A percentile compares a stretch with the other conserved stretches of the same genome.
Conservation (phyloP, 768 basidiomycete genomes). For the Trichaptum fuscoviolaceum region DNA sequence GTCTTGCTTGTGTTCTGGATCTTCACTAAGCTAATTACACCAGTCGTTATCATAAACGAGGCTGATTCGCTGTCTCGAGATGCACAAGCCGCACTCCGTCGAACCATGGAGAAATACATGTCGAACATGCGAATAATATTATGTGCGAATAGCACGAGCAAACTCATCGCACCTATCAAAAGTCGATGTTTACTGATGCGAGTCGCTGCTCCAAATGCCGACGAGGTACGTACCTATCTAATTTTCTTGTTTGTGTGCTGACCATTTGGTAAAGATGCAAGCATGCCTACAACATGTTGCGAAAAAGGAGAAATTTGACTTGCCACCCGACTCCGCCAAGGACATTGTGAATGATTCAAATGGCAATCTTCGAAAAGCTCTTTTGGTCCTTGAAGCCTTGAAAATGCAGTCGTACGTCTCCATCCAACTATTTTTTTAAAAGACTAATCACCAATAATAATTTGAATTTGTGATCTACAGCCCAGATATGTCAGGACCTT, state of each 20-base stretch:
- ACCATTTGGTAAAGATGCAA: constrained; percentile 85
- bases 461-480: constrained; percentile 29
- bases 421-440: constrained; percentile 4
- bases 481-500: constrained; percentile 74
- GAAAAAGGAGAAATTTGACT: constrained; percentile 67
- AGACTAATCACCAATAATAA: not conserved
- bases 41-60: constrained; percentile 98
- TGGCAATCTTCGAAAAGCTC: constrained; percentile 92
- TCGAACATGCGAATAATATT: constrained; percentile 94
- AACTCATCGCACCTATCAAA: constrained; percentile 94
- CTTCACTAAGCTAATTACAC: not conserved
- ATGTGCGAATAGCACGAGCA: constrained; percentile 92
- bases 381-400: constrained; percentile 90
- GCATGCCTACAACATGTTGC: constrained; percentile 76
- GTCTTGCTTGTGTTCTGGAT: not conserved
- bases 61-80: constrained; percentile 93
- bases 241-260: too few relatives aligned
- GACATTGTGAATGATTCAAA: constrained; percentile 76
- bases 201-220: constrained; percentile 78
- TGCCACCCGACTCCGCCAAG: constrained; percentile 72
- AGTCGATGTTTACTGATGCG: constrained; percentile 92
- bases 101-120: constrained; percentile 99
- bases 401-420: constrained; percentile 88
- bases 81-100: constrained; percentile 92
- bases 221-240: constrained; percentile 53